Evolutionary conservation across 225 moss, liverwort and hornwort species (phyloP).

Genomic region (Polytrichum formosum): DNA sequence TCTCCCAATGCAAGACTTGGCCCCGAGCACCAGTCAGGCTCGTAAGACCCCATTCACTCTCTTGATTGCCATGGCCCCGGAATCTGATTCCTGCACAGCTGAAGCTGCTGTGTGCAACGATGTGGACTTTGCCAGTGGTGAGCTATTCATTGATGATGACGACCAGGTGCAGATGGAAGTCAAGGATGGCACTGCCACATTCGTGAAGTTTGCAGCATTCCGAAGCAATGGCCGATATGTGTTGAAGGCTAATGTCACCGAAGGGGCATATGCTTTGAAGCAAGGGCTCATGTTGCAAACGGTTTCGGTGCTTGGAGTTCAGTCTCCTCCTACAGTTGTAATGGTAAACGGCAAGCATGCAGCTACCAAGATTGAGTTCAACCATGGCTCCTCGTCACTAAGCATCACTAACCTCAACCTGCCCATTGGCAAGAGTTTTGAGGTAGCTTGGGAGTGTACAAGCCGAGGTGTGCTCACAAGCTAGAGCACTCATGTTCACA

Average conservation of each 20-base stretch:
- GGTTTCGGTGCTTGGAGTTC: constrained; percentile 30
- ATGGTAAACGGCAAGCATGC: constrained; percentile 21
- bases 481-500: not conserved
- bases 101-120: constrained; percentile 17
- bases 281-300: constrained; percentile 41
- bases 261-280: constrained; percentile 48
- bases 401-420: constrained; percentile 35
- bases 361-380: constrained; percentile 16
- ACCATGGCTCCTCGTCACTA: constrained; percentile 7
- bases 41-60: constrained; percentile 45
- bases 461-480: not conserved
- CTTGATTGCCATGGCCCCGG: constrained; percentile 30
- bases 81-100: constrained; percentile 16
- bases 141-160: constrained; percentile 75
- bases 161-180: constrained; percentile 54
- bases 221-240: constrained; percentile 21
- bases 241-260: constrained; percentile 31
- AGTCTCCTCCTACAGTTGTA: constrained; percentile 15
- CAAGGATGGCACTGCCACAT: constrained; percentile 42
- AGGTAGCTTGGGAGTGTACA: constrained; percentile 28
- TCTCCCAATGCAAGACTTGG: constrained; percentile 46
- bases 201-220: constrained; percentile 35
- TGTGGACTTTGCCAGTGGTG: constrained; percentile 33
- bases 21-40: constrained; percentile 24
- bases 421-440: constrained; percentile 35